A percentile compares a stretch with the other conserved stretches of the same genome.
Evolutionary conservation across 2,329 filamentous ascomycete species (phyloP).

Genomic region (Westerdykella ornata): DNA sequence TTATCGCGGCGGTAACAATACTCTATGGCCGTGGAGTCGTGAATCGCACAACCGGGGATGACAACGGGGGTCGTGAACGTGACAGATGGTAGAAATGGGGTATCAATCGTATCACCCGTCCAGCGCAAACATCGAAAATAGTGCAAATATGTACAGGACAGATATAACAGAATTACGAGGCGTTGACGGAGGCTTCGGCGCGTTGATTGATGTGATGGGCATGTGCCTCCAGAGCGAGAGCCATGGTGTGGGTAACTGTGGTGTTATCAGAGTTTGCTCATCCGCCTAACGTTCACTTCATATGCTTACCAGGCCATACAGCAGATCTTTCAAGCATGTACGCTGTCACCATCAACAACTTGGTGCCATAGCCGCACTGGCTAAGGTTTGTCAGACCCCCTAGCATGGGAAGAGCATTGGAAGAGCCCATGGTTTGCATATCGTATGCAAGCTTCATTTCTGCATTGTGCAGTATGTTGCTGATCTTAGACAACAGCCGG

Average conservation of each 20-base stretch:
- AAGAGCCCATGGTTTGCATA: conserved; percentile 28
- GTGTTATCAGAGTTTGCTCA: conserved; percentile 14
- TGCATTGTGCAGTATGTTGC: conserved; percentile 67
- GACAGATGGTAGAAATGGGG: conserved; percentile 4
- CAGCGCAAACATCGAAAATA: conserved; percentile 1
- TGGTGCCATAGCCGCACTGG: conserved; percentile 69
- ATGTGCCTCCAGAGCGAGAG: conserved; percentile 58
- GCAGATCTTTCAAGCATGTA: conserved; percentile 82
- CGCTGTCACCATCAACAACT: conserved; percentile 75
- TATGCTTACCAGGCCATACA: conserved; percentile 77
- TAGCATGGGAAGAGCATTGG: conserved; percentile 45
- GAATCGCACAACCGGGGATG: neutral
- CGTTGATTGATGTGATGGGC: conserved; percentile 57
- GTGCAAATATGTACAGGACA: conserved; percentile 16
- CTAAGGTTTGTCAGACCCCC: conserved; percentile 52
- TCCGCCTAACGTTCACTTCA: conserved; percentile 3
- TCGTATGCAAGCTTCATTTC: conserved; percentile 69
- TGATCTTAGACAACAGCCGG: conserved; percentile 75
- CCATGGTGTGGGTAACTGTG: conserved; percentile 62
- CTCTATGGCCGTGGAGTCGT: neutral
- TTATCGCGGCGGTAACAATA: too few species aligned
- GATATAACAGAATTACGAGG: conserved; percentile 19
- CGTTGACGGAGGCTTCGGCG: conserved; percentile 44
- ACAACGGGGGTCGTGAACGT: neutral
- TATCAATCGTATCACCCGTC: conserved; percentile 11